phyloP scores from a whole-genome alignment of 495 filamentous ascomycete species.

The Neurospora tetraspora region DNA sequence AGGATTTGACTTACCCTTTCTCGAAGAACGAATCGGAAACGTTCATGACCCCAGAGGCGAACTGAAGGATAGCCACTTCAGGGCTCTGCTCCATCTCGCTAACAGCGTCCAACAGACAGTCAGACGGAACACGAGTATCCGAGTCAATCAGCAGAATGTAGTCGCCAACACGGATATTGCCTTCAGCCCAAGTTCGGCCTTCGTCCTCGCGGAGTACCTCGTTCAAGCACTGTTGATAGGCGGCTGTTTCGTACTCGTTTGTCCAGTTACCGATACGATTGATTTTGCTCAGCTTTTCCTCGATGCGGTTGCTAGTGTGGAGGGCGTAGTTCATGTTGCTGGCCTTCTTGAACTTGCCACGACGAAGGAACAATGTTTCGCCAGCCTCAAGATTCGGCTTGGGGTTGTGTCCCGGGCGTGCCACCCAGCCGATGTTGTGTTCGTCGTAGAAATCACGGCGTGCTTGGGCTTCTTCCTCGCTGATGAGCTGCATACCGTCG shows the following conservation, averaged over 20 bases:
- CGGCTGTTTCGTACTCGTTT: constrained; percentile 39
- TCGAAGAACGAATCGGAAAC: constrained; percentile 53
- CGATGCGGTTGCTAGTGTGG: constrained; percentile 47
- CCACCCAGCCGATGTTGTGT: constrained; percentile 53
- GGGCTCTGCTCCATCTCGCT: constrained; percentile 64
- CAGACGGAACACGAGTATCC: constrained; percentile 55
- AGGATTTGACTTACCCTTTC: constrained; percentile 31
- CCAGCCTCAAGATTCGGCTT: constrained; percentile 26
- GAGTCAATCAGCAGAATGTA: constrained; percentile 60
- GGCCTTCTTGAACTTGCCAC: constrained; percentile 65
- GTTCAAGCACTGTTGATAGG: constrained; percentile 38
- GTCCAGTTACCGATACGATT: constrained; percentile 36
- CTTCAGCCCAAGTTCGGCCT: constrained; percentile 57
- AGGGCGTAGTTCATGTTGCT: constrained; percentile 67
- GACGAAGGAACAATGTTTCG: constrained; percentile 39
- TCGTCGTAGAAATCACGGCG: constrained; percentile 57
- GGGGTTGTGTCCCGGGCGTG: constrained; percentile 49
- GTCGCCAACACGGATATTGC: constrained; percentile 60
- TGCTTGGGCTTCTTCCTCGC: constrained; percentile 42
- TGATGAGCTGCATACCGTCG: constrained; percentile 54
- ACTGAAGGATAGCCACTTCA: constrained; percentile 61
- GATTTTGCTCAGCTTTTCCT: constrained; percentile 42
- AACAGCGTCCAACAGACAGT: constrained; percentile 59
- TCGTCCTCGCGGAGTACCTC: constrained; percentile 47
- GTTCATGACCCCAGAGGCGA: constrained; percentile 60